Evolutionary conservation across 441 rosid species (phyloP), one percentile per base, ranked within the genome.

Genomic region (Erysimum pusillum): DNA sequence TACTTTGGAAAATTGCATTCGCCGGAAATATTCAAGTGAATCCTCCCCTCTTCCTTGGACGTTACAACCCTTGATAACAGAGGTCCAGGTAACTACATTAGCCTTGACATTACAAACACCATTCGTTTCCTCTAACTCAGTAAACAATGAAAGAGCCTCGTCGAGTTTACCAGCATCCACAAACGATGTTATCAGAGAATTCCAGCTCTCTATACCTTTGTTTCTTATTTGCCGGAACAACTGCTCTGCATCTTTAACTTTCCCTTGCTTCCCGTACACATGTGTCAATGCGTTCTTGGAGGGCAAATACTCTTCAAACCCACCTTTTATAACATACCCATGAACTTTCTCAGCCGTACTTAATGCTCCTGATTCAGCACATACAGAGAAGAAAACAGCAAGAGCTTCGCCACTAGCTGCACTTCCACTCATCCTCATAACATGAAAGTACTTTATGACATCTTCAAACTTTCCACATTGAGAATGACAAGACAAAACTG

Each of bases 381-480:
- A 90, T 18, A 83, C 89, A 18, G 98, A 92, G 81, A 92, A 82
- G 46, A 86, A 78, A 58, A 89, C 90, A 20, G 96, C 91, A 69
- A 90, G 74, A 63, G 83, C 87, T 84, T 90, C 96, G 32, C 88
- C 90, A 52, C 71, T 79, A 41, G 74, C 79, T 46, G 54, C 77
- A 60, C 76, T 28, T 48, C 85, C 88, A 70, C 82, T 81, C 82
- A 63, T 79, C 75, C 87, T 85, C 91, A 89, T 87, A 32, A 42
- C 74, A 61, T 79, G 71, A 82, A 90, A 90, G 76, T 85, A 80
- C 36, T 75, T 78, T 14, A 89, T 18, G 8, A 87, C 83, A 63
- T 88, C 90, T 64, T 78, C 84, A 76, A 64, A 48, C 78, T 53
- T 73, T 53, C 89, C 80, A 35, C 86, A 76, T 6, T 90, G 87